These are phyloP conservation scores for Hansenula sp. DNA, from an alignment of 1,139 yeast species.

Conservation along the genomic window DNA sequence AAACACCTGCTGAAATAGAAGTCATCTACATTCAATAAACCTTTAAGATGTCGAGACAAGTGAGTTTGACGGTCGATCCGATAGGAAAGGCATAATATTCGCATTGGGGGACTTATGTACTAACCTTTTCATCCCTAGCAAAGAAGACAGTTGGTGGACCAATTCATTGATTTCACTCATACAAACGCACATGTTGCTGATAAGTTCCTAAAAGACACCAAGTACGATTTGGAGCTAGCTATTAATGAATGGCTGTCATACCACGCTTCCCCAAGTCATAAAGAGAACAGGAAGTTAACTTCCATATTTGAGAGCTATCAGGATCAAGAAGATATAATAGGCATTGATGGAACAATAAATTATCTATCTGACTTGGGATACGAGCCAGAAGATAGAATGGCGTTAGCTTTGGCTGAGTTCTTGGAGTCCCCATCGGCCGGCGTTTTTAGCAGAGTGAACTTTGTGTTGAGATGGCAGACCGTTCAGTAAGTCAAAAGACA, in stretches of 20 bases:
- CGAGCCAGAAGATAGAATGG: constrained; percentile 69
- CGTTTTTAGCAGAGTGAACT: constrained; percentile 43
- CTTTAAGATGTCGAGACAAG: background rate
- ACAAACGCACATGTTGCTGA: constrained; percentile 20
- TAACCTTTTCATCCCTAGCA: constrained; percentile 11
- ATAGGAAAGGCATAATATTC: too few relatives aligned
- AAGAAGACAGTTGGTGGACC: constrained; percentile 21
- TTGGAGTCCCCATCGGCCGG: constrained; percentile 68
- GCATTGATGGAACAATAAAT: constrained; percentile 71
- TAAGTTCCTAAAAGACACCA: constrained; percentile 15
- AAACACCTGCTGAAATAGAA: too few relatives aligned
- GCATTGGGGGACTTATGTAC: too few relatives aligned
- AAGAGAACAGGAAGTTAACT: constrained; percentile 13
- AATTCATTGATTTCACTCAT: constrained; percentile 23
- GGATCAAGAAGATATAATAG: constrained; percentile 35
- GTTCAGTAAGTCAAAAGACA: constrained; percentile 15
- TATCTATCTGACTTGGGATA: constrained; percentile 65
- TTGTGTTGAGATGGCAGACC: constrained; percentile 54
- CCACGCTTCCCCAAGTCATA: constrained; percentile 12
- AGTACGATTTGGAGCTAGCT: constrained; percentile 23
- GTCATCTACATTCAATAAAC: too few relatives aligned
- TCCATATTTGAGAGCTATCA: constrained; percentile 19
- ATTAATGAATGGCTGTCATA: constrained; percentile 21
- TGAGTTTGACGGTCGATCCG: constrained; percentile 5
- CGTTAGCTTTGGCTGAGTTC: constrained; percentile 67